These are phyloP conservation scores for Asterochloris sp. DNA, from an alignment of 139 green algal species.

Conservation along the genomic window DNA sequence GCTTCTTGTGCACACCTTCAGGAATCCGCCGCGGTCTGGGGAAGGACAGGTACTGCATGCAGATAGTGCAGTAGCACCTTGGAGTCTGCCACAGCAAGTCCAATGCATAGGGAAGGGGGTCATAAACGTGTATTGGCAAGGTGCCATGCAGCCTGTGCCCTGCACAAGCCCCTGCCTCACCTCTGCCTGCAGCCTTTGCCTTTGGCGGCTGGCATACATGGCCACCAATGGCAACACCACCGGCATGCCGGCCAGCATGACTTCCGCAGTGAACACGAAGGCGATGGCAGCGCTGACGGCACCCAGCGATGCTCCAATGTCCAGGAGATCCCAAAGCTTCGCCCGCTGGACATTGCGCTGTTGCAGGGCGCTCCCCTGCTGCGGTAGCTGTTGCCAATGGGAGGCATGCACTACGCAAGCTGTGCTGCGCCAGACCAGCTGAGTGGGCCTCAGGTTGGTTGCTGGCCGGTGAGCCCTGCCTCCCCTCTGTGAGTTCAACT, in stretches of 20 bases:
- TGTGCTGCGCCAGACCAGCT: not conserved
- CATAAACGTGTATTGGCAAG: too few species aligned
- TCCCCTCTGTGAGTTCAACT: too few species aligned
- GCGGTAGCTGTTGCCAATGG: not conserved
- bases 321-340: conserved; percentile 35
- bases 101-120: not conserved
- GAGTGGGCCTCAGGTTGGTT: too few species aligned
- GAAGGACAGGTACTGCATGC: too few species aligned
- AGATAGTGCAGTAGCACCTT: not conserved
- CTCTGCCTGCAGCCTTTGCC: conserved; percentile 16
- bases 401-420: not conserved
- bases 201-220: conserved; percentile 37
- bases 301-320: conserved; percentile 39
- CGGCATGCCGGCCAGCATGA: conserved; percentile 29
- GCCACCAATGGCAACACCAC: conserved; percentile 43
- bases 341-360: not conserved
- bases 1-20: too few species aligned
- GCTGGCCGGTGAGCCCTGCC: too few species aligned
- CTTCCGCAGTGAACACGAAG: conserved; percentile 46
- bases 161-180: not conserved
- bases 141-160: too few species aligned
- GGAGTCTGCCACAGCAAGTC: not conserved
- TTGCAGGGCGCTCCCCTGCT: not conserved
- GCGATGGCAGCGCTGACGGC: conserved; percentile 36
- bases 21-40: too few species aligned